Base-by-base conservation (phyloP, 176 grass and related monocot species). In the Coix lacrymajobi region DNA sequence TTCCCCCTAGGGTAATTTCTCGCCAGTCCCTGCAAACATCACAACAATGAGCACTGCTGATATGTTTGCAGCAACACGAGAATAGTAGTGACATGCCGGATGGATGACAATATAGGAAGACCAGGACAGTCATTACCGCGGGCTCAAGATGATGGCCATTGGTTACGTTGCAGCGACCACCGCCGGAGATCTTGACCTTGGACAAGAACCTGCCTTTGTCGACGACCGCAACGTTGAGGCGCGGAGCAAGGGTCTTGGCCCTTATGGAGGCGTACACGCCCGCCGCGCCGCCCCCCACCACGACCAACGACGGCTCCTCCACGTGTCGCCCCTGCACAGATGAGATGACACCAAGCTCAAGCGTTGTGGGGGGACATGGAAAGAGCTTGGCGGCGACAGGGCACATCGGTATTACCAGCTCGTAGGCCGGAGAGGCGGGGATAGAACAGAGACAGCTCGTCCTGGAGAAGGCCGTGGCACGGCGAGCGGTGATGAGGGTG, bases 121-220 rank as follows among this genome's bases (percentile, higher is more conserved):
- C 8, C 22, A 11, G 20, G 52, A 4, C 24, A 56, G 20, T 0
- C 11, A 13, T 15, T 83, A 98, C 96, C 85, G 39, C 3, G 49
- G 89, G 62, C 51, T 98, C 92, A 62, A 86, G 66, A 65, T 91
- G 90, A 88, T 93, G 92, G 36, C 92, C 92, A 70, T 98, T 98
- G 52, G 96, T 98, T 8, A 95, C 96, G 39, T 98, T 98, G 90
- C 92, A 95, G 66, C 92, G 87, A 39, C 96, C 96, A 37, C 96
- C 96, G 66, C 96, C 96, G 58, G 96, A 98, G 72, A 98, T 90
- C 67, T 93, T 95, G 71, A 95, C 92, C 88, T 94, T 97, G 62
- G 92, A 92, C 79, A 98, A 87, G 79, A 92, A 92, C 87, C 79
- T 95, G 4, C 90, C 96, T 76, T 98, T 98, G 46, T 95, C 92